Percentiles rank a stretch among this genome's conserved stretches.
Evolutionary conservation across 305 asterid genomes (phyloP).

Genomic region (Fraxinus ornus): DNA sequence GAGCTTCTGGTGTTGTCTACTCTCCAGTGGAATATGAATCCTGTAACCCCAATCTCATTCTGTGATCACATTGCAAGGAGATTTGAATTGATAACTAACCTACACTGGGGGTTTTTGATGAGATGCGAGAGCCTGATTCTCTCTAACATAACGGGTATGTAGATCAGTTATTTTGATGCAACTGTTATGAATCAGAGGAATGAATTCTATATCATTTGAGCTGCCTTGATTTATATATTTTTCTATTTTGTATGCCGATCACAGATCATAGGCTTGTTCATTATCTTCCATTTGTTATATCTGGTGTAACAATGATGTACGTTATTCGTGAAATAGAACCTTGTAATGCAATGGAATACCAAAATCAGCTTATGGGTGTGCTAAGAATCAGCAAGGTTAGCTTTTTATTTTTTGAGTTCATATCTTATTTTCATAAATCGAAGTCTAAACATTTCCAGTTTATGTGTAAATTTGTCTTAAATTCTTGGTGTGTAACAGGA

Average conservation of each 20-base stretch:
- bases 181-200: neutral
- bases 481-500: constrained; percentile 47
- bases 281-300: constrained; percentile 74
- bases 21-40: constrained; percentile 81
- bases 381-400: constrained; percentile 59
- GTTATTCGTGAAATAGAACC: constrained; percentile 53
- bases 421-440: neutral
- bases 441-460: neutral
- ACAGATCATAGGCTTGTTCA: constrained; percentile 65
- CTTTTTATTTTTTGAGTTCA: constrained; percentile 4
- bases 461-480: neutral
- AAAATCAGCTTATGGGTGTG: constrained; percentile 51
- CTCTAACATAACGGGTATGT: constrained; percentile 59
- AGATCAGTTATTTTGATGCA: constrained; percentile 19
- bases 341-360: constrained; percentile 41
- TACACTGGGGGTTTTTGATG: constrained; percentile 57
- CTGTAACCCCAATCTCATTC: constrained; percentile 73
- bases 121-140: constrained; percentile 60
- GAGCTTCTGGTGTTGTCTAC: constrained; percentile 78
- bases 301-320: constrained; percentile 60
- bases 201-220: neutral
- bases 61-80: constrained; percentile 82
- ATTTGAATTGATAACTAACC: constrained; percentile 48
- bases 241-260: neutral
- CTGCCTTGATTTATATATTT: neutral